Percentiles rank a stretch among this genome's conserved stretches.
Conservation (phyloP, 495 filamentous ascomycete species). For the Aspergillus leporis region DNA sequence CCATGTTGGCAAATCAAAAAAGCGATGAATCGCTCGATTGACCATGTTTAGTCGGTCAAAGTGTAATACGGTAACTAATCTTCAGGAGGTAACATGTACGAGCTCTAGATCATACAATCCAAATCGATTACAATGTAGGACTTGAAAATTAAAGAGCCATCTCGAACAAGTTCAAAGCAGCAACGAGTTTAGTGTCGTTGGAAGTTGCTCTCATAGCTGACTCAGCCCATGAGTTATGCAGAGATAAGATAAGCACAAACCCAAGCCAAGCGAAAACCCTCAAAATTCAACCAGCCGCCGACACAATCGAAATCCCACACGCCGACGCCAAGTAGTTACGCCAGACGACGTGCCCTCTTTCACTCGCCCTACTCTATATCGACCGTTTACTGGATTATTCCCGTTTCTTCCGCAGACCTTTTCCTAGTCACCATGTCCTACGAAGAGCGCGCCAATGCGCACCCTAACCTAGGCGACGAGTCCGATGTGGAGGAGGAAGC, state of each 20-base stretch:
- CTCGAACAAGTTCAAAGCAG: no score
- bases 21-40: no score
- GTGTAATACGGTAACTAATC: no score
- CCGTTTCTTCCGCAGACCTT: constrained; percentile 16
- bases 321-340: constrained; percentile 36
- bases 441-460: constrained; percentile 53
- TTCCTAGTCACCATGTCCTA: constrained; percentile 45
- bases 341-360: constrained; percentile 32
- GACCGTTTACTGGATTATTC: constrained; percentile 28
- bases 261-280: constrained; percentile 51
- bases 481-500: constrained; percentile 94
- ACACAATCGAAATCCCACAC: constrained; percentile 45
- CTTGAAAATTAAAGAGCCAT: no score
- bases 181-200: no score
- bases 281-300: constrained; percentile 49
- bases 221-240: constrained; percentile 36
- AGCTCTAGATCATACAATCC: no score
- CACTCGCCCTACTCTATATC: constrained; percentile 20
- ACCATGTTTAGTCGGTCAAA: no score
- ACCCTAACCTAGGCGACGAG: constrained; percentile 66
- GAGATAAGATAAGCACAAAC: constrained; percentile 54
- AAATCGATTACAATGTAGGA: no score
- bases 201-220: constrained; percentile 30
- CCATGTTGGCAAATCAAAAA: no score
- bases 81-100: no score